phyloP scores from a whole-genome alignment of 2,329 filamentous ascomycete genomes.

The Diaporthe humulicola region DNA sequence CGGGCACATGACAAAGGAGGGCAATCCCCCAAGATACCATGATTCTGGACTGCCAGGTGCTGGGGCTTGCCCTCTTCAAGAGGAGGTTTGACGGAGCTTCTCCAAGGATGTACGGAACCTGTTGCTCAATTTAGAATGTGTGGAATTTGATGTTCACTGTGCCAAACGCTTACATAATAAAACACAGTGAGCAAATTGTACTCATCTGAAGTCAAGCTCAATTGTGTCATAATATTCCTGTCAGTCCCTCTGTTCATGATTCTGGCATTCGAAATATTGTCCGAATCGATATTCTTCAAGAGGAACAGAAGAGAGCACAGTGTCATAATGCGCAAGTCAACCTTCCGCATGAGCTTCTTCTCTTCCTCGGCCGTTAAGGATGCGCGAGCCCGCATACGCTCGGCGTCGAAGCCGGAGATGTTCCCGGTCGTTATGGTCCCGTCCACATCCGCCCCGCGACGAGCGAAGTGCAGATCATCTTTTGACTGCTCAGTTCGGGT shows the following conservation, averaged over 20 bases:
- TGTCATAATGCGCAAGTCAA: constrained; percentile 59
- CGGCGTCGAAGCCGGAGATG: neutral
- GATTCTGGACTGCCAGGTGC: constrained; percentile 49
- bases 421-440: neutral
- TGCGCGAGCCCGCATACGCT: neutral
- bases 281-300: constrained; percentile 55
- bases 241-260: constrained; percentile 58
- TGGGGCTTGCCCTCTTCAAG: constrained; percentile 31
- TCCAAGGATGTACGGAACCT: constrained; percentile 35
- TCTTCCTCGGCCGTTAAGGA: constrained; percentile 50
- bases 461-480: neutral
- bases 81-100: constrained; percentile 37
- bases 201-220: constrained; percentile 54
- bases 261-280: constrained; percentile 57
- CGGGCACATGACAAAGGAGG: constrained; percentile 51
- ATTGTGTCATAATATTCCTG: constrained; percentile 56
- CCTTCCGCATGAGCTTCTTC: constrained; percentile 56
- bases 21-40: constrained; percentile 56
- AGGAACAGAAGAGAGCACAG: constrained; percentile 56
- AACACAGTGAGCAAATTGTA: constrained; percentile 55
- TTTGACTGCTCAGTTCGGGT: neutral
- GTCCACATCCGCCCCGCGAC: neutral
- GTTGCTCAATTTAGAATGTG: neutral
- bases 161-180: constrained; percentile 56
- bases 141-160: neutral